Evolutionary conservation across 768 basidiomycete species (phyloP).

Genomic region (Leccinum aurantiacum): DNA sequence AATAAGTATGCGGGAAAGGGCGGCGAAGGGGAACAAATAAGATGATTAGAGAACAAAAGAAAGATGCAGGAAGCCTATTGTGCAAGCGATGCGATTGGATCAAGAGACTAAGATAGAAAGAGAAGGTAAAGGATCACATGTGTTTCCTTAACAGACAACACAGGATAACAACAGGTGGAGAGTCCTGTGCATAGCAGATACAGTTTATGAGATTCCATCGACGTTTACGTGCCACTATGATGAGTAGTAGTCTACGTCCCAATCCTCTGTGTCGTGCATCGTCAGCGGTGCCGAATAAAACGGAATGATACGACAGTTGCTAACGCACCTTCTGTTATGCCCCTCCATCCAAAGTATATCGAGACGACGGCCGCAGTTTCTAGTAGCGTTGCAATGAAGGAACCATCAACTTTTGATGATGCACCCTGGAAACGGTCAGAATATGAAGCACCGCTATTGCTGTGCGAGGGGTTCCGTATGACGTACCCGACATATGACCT

Average conservation of each 20-base stretch:
- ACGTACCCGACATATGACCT: conserved; percentile 70
- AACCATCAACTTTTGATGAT: conserved; percentile 73
- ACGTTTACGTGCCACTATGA: conserved; percentile 23
- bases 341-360: conserved; percentile 79
- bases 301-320: neutral
- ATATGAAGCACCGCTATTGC: conserved; percentile 10
- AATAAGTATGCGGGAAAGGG: conserved; percentile 8
- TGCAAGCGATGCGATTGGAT: neutral
- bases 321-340: conserved; percentile 81
- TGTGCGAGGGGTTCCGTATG: neutral
- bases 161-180: conserved; percentile 2
- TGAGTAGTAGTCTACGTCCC: conserved; percentile 53
- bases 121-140: conserved; percentile 1
- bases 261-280: conserved; percentile 38
- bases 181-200: conserved; percentile 11
- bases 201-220: conserved; percentile 6
- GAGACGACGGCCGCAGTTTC: conserved; percentile 72
- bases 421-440: conserved; percentile 47
- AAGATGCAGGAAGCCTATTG: conserved; percentile 2
- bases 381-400: conserved; percentile 81
- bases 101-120: neutral
- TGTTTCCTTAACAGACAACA: conserved; percentile 6
- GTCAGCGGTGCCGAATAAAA: conserved; percentile 5
- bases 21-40: neutral
- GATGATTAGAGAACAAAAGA: neutral